Evolutionary conservation across 208 protist genomes (phyloP).

Genomic region (Crithidia brevicula): DNA sequence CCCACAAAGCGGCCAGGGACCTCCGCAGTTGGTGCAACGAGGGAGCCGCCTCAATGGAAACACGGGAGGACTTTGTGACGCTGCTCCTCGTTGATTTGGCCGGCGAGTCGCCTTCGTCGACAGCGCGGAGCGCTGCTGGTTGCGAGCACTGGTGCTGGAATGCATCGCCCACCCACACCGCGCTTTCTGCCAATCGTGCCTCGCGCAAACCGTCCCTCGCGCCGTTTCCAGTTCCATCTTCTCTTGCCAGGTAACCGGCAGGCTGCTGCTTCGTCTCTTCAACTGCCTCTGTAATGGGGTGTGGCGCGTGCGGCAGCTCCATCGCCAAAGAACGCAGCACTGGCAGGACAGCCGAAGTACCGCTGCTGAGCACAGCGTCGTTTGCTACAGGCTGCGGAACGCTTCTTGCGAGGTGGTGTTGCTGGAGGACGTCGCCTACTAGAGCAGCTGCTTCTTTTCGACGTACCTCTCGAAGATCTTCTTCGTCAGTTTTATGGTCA

Average conservation of each 20-base stretch:
- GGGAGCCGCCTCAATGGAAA: not conserved
- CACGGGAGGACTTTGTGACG: too few species aligned
- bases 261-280: too few species aligned
- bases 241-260: too few species aligned
- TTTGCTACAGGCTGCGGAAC: too few species aligned
- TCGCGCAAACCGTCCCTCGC: not conserved
- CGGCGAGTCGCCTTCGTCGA: too few species aligned
- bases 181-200: not conserved
- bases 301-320: not conserved
- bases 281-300: too few species aligned
- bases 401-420: not conserved
- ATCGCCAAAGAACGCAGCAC: not conserved
- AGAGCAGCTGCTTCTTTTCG: not conserved
- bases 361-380: too few species aligned
- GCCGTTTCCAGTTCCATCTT: not conserved
- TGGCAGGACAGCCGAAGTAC: not conserved
- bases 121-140: not conserved
- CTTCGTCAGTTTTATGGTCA: not conserved
- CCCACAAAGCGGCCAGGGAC: not conserved
- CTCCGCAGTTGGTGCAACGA: not conserved
- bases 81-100: too few species aligned
- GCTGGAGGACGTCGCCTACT: not conserved
- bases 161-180: not conserved
- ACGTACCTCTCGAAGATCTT: not conserved
- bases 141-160: not conserved